phyloP scores from a whole-genome alignment of 2,329 filamentous ascomycete species.

The Scolecobasidium constrictum region DNA sequence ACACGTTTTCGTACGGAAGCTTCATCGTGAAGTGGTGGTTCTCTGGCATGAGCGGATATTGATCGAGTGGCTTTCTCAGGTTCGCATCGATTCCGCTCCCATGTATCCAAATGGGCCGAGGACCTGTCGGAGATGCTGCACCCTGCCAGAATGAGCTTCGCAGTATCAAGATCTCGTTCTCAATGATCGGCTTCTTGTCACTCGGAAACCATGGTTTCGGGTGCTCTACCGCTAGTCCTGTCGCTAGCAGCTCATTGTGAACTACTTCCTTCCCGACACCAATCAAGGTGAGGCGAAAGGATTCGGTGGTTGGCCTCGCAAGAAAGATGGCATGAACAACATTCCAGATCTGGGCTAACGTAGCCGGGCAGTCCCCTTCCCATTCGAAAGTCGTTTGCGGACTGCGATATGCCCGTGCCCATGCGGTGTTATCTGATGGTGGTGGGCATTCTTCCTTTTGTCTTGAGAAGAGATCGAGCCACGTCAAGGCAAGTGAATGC shows the following conservation, averaged over 20 bases:
- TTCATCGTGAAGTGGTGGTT: constrained; percentile 35
- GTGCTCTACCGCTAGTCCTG: constrained; percentile 7
- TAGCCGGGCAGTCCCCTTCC: background rate
- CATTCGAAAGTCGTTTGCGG: constrained; percentile 6
- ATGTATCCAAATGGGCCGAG: constrained; percentile 27
- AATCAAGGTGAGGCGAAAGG: constrained; percentile 3
- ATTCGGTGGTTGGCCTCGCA: constrained; percentile 1
- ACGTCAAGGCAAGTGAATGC: constrained; percentile 27
- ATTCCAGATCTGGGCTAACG: constrained; percentile 8
- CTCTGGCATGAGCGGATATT: constrained; percentile 19
- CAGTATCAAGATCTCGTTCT: constrained; percentile 3
- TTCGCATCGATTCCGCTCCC: constrained; percentile 15
- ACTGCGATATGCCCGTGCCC: constrained; percentile 5
- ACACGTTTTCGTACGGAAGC: constrained; percentile 36
- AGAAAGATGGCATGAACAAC: constrained; percentile 7
- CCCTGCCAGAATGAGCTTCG: constrained; percentile 31
- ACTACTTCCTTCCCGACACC: constrained; percentile 2
- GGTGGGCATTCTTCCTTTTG: constrained; percentile 17
- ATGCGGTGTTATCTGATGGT: constrained; percentile 13
- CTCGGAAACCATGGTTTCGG: constrained; percentile 16
- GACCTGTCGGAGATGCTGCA: constrained; percentile 29
- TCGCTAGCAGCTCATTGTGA: constrained; percentile 1
- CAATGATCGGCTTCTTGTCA: constrained; percentile 22
- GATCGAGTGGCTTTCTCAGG: constrained; percentile 14
- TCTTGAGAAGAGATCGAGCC: constrained; percentile 23